These are phyloP conservation scores for Austroboletus eburneus DNA, from an alignment of 768 basidiomycete species.

Conservation along the genomic window DNA sequence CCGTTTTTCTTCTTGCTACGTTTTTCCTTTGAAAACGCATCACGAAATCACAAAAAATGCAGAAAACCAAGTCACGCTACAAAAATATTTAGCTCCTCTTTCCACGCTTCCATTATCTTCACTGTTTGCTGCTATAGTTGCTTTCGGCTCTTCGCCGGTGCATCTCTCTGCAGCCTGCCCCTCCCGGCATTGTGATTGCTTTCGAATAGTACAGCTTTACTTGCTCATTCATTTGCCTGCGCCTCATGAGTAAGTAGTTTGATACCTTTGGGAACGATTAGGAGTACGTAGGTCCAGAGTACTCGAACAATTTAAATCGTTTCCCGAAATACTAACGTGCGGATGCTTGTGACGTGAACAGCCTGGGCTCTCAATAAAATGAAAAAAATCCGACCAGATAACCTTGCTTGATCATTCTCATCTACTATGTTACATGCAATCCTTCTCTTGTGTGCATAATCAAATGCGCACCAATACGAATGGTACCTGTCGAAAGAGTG, in stretches of 20 bases:
- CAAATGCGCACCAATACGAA: slow-evolving; percentile 75
- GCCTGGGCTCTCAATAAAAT: no score
- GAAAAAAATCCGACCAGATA: no score
- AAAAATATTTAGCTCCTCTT: slow-evolving; percentile 46
- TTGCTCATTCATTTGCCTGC: slow-evolving; percentile 21
- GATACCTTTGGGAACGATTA: slow-evolving; percentile 14
- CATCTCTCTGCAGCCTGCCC: slow-evolving; percentile 1
- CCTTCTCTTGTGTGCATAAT: slow-evolving; percentile 7
- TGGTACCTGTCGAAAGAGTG: slow-evolving; percentile 51
- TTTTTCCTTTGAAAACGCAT: slow-evolving; percentile 29
- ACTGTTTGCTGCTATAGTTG: slow-evolving; percentile 15
- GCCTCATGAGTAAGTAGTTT: slow-evolving; percentile 46
- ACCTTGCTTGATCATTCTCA: background rate
- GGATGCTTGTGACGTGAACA: no score
- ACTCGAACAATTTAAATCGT: no score
- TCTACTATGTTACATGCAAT: slow-evolving; percentile 11
- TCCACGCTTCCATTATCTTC: slow-evolving; percentile 30
- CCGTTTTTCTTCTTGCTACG: slow-evolving; percentile 37
- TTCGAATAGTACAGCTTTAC: slow-evolving; percentile 19
- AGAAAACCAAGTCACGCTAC: slow-evolving; percentile 36
- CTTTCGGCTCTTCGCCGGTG: slow-evolving; percentile 10
- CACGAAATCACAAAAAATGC: slow-evolving; percentile 36
- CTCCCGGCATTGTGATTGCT: slow-evolving; percentile 19
- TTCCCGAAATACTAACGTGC: no score
- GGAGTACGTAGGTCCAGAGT: slow-evolving; percentile 22